These are phyloP conservation scores for Phyllosticta ampelicida DNA, from an alignment of 2,329 filamentous ascomycete genomes.

Conservation along the genomic window DNA sequence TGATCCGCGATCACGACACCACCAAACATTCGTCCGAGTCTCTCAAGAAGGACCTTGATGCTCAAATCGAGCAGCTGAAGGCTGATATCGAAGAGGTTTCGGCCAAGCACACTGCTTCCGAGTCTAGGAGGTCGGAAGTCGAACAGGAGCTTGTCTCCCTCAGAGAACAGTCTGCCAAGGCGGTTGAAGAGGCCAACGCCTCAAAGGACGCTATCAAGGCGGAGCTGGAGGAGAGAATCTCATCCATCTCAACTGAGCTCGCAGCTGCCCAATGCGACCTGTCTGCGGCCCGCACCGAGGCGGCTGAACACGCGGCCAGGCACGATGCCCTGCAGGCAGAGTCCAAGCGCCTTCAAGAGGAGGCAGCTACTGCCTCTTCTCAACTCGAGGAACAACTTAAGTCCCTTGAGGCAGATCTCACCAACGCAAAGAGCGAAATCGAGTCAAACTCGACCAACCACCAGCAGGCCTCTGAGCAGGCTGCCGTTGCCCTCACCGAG, in stretches of 20 bases:
- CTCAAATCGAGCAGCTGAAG: conserved; percentile 10
- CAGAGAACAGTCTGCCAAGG: conserved; percentile 2
- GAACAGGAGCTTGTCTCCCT: conserved; percentile 1
- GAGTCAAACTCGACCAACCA: background rate
- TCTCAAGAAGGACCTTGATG: conserved; percentile 8
- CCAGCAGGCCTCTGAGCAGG: background rate
- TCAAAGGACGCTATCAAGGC: conserved; percentile 10
- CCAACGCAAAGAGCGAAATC: conserved; percentile 13
- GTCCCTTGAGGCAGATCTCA: conserved; percentile 19
- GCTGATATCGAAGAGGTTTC: conserved; percentile 2
- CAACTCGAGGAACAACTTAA: conserved; percentile 21
- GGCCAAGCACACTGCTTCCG: conserved; percentile 6
- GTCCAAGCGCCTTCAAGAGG: conserved; percentile 3
- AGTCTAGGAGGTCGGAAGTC: conserved; percentile 1
- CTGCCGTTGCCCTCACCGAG: conserved; percentile 5
- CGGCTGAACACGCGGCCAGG: conserved; percentile 18
- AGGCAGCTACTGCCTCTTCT: conserved; percentile 3
- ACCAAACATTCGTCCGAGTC: conserved; percentile 4
- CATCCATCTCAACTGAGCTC: conserved; percentile 8
- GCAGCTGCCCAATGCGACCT: conserved; percentile 7
- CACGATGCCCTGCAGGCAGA: conserved; percentile 11
- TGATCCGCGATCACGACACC: conserved; percentile 9
- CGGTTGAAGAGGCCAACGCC: conserved; percentile 4
- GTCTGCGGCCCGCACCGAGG: conserved; percentile 1
- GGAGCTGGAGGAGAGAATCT: conserved; percentile 9